Evolutionary conservation across 495 filamentous ascomycete genomes (phyloP), one percentile per base, ranked within the genome.

Genomic region (Neurospora sublineolata): DNA sequence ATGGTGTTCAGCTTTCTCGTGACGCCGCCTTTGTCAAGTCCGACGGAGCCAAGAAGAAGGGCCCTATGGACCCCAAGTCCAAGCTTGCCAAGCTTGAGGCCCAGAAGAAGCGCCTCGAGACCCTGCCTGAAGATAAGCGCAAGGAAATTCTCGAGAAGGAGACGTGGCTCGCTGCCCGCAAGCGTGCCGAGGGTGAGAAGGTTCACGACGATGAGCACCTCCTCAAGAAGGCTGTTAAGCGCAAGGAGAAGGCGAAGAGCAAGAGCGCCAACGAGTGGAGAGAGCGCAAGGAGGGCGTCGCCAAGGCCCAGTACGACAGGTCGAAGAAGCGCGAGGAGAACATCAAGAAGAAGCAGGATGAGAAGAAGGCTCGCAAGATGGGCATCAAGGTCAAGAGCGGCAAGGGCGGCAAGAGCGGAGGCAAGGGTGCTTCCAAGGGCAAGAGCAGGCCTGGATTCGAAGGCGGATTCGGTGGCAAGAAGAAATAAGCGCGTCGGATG

Each of bases 151-250:
- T 92, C 72, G 93, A 97, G 81, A 97, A 97, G 83, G 94, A 99
- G 77, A 80, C 89, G 68, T 99, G 95, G 95, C 84, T 96, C 71
- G 94, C 94, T 68, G 95, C 94, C 8, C 89, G 93, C 80, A 92
- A 94, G 80, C 90, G 92, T 36, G 93, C 92, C 4, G 91, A 94
- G 74, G 93, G 95, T 37, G 94, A 97, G 78, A 93, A 93, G 75
- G 89, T 97, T n/a, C 86, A 89, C 72, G 93, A 98, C 73, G 92
- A 97, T 78, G 91, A 91, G 69, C 88, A 86, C n/a, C 79, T 98
- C 40, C 86, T 99, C 14, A 96, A 96, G 87, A 97, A 97, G 85
- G 93, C 94, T 2, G 82, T 97, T 72, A 97, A 97, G 86, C 89
- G 94, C 73, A 94, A 96, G 82, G 93, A 97, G 78, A 89, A 89